Base-by-base conservation (phyloP, 176 grass and related monocot genomes). In the Musa troglodytarum region DNA sequence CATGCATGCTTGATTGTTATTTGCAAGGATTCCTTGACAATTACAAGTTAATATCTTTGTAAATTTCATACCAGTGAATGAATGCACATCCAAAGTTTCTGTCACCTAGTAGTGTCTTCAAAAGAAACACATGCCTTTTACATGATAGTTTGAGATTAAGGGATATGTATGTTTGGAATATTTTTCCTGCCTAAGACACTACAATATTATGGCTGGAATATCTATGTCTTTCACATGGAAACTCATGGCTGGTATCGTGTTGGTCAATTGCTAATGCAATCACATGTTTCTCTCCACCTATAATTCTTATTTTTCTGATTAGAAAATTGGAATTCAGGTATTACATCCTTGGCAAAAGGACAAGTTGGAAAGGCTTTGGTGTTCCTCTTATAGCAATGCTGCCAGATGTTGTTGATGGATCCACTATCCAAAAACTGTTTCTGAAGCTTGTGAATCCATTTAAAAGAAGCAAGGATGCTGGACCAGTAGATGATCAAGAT, bases 371-470 rank as follows among this genome's bases (percentile, higher is more conserved):
- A 81, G 74, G 65, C 81, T 94, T 99, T 89, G 96, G 96, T 68
- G 73, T 80, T 74, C 95, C 95, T 83, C 82, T 94, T 71, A 67
- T 92, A 59, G 74, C 86, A 84, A 71, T 23, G 10, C 78, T 99
- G 79, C 91, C 86, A 71, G 86, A 87, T 53, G 69, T 64, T 73
- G 69, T 89, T 59, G 81, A 89, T 81, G 91, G 91, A 75, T 82
- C 86, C 10, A 82, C 80, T 26, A 72, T 99, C 69, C 62, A 54
- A 69, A 78, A 55, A 75, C 81, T 79, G 21, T 99, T 87, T 75
- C 49, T 87, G 52, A 99, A 87, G 68, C 58, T 99, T 63, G 56
- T 94, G 74, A 84, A 84, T 76, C 86, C 91, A 76, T 99, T 92
- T 84, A 78, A 1, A 79, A 17, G 76, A 72, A 82, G 78, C 9